A percentile compares a stretch with the other conserved stretches of the same genome.
Conservation (phyloP, 139 green algal genomes). For the Asterochloris sp. region DNA sequence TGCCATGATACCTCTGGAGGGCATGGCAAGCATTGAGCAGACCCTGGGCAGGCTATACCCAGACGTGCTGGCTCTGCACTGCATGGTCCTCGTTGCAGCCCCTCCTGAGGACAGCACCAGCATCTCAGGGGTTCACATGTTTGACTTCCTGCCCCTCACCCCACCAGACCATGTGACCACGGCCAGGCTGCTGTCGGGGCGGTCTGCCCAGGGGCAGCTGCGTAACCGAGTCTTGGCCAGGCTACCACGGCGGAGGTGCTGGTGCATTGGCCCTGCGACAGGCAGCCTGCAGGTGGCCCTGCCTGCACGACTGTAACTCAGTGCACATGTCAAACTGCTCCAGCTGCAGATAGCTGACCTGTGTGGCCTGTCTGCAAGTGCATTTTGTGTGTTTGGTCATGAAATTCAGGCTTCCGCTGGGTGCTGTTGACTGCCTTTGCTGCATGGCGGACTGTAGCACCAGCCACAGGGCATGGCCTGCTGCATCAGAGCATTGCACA, state of each 20-base stretch:
- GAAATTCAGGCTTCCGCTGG: not conserved
- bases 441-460: too few species aligned
- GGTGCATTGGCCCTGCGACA: not conserved
- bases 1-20: not conserved
- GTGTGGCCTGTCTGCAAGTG: not conserved
- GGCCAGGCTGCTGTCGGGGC: slow-evolving; percentile 11
- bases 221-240: not conserved
- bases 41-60: not conserved
- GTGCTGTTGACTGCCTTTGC: too few species aligned
- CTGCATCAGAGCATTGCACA: too few species aligned
- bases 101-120: not conserved
- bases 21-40: not conserved
- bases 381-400: not conserved
- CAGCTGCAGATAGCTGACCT: not conserved
- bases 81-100: not conserved
- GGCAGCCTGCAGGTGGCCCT: not conserved
- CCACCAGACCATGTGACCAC: slow-evolving; percentile 10
- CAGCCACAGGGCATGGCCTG: too few species aligned
- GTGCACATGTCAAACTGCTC: not conserved
- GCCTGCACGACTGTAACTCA: too few species aligned
- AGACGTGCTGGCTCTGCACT: slow-evolving; percentile 9
- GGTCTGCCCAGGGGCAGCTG: slow-evolving; percentile 6
- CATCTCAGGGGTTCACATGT: not conserved
- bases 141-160: slow-evolving; percentile 27
- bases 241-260: not conserved